Base-by-base conservation (phyloP, 805 yeast species). In the Candida boidinii region DNA sequence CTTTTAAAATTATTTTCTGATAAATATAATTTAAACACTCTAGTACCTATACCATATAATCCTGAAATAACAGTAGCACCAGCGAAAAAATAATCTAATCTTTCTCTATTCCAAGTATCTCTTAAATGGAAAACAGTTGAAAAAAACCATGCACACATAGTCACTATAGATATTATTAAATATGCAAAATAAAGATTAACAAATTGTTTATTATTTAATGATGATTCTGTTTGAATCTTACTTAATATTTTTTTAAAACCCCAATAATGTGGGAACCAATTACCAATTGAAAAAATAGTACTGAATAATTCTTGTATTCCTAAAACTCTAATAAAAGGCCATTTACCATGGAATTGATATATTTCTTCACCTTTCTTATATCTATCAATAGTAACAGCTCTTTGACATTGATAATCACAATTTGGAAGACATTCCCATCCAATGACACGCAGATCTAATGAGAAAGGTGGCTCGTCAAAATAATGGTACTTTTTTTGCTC, bases 341-440 rank as follows among this genome's bases (percentile, higher is more conserved):
- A 92, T 60, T 92, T 92, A 0, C 98, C 98, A 55, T 92, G 96
- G 58, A 85, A 92, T 54, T 92, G 98, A 26, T 68, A 68, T 1
- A 85, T 60, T 35, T 75, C 78, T 38, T 69, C 65, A n/a, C 67
- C 64, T 2, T 56, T 42, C 0, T 36, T 42, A 12, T 60, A 56
- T 16, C 95, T 63, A 24, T 70, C 60, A 2, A 49, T 47, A 0
- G 95, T 87, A 28, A 90, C 62, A 7, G 73, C 51, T 35, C 86
- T 76, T 54, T 92, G 97, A 54, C 98, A 92, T 45, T 77, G 81
- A 55, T 92, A 92, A 57, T 92, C 97, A 58, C 98, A 92, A 49
- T 92, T 78, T 19, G 77, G 69, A 2, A 57, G 57, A 51, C 95
- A 85, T 36, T 73, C 71, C 96, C 96, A 87, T 1, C 66, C 65